phyloP scores from a whole-genome alignment of 352 stramenopile species.

The Phytophthora melonis region DNA sequence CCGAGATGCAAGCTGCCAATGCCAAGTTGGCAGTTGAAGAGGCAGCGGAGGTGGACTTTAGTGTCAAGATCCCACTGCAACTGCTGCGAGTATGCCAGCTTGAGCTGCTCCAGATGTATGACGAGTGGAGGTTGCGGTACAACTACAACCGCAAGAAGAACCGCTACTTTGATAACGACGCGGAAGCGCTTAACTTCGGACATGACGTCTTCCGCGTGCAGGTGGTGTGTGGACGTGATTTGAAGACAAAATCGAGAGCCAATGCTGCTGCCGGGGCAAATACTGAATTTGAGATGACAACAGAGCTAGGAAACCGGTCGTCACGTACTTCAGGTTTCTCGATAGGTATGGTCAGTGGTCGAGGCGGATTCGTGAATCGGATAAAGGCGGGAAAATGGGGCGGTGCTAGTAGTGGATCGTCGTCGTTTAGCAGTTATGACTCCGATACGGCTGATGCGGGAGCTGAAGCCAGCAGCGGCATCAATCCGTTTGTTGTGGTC shows the following conservation, averaged over 20 bases:
- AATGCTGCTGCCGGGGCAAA: constrained; percentile 3
- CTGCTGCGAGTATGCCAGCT: constrained; percentile 76
- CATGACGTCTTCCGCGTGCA: constrained; percentile 85
- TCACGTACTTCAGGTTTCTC: constrained; percentile 65
- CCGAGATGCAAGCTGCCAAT: constrained; percentile 50
- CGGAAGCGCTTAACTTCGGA: constrained; percentile 79
- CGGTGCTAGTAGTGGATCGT: constrained; percentile 28
- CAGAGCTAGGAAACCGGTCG: constrained; percentile 23
- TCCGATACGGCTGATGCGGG: constrained; percentile 27
- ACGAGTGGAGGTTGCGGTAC: constrained; percentile 80
- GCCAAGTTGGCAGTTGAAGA: constrained; percentile 84
- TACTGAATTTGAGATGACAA: constrained; percentile 29
- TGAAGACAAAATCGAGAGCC: constrained; percentile 35
- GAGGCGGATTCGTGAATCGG: constrained; percentile 69
- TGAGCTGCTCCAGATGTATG: constrained; percentile 78
- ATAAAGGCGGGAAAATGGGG: constrained; percentile 78
- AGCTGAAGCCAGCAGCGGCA: constrained; percentile 22
- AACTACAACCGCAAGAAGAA: constrained; percentile 84
- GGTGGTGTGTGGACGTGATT: constrained; percentile 67
- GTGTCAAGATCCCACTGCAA: constrained; percentile 82
- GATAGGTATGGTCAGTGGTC: constrained; percentile 49
- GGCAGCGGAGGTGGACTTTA: constrained; percentile 79
- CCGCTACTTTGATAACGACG: constrained; percentile 82
- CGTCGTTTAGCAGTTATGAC: constrained; percentile 38
- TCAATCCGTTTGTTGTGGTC: constrained; percentile 81